Evolutionary conservation across 352 stramenopile genomes (phyloP), one percentile per base, ranked within the genome.

Genomic region (Globisporangium lucens): DNA sequence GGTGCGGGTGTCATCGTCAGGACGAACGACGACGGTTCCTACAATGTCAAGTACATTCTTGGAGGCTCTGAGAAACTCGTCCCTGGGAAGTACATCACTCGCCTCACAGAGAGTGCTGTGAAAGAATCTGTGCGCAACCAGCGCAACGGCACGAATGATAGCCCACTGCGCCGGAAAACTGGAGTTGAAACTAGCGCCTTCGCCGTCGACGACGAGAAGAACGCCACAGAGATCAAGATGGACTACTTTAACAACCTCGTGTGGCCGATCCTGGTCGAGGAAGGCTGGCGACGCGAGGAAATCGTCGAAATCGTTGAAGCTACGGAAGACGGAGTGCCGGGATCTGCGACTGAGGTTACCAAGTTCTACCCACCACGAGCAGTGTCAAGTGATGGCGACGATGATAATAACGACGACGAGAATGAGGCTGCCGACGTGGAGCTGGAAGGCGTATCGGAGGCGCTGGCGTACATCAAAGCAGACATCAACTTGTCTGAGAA

Each of bases 11-110:
- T 80, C 35, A 71, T 96, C 15, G 59, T 73, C 47, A 61, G 73
- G 8, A 67, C 70, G 35, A 89, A 92, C 63, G 80, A 82, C 9
- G 86, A 94, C 52, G 81, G 77, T 56, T 83, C 82, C 17, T 94
- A 93, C 73, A 78, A 89, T 61, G 76, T 96, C 65, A 96, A 96
- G 75, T 96, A 94, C 68, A 67, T 96, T 51, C 74, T 96, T 12
- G 88, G 88, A 20, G 86, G 88, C 0, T 79, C 74, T 20, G 88
- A 96, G 69, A 94, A 93, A 69, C 69, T 68, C 35, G 79, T 96
- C 2, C 73, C 70, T 17, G 69, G 76, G 0, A 72, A 77, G 47
- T 94, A 89, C 65, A 81, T 96, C 3, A 79, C 74, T 43, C 72
- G 78, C 5, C 70, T 91, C 38, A 94, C 86, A 1, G 88, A 96